Conservation (phyloP, 495 filamentous ascomycete genomes). For the Penicillium roqueforti region DNA sequence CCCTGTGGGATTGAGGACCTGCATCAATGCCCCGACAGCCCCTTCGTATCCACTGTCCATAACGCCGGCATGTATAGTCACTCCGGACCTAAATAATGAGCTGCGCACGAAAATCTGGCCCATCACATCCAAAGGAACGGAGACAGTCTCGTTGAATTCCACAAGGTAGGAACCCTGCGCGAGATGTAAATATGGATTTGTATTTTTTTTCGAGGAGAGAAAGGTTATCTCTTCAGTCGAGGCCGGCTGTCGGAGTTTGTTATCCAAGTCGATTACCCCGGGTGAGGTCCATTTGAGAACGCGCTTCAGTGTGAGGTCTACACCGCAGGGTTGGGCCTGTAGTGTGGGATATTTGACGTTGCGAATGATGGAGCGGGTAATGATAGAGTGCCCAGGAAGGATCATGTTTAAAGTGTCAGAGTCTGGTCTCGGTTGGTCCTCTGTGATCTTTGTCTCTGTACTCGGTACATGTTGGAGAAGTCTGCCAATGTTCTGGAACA, state of each 20-base stretch:
- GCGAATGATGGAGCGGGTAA: constrained; percentile 28
- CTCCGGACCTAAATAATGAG: constrained; percentile 41
- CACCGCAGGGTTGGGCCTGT: constrained; percentile 42
- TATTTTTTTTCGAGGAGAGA: not conserved
- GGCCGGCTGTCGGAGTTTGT: constrained; percentile 32
- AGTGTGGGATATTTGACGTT: constrained; percentile 25
- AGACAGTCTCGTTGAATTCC: constrained; percentile 47
- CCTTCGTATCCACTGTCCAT: constrained; percentile 47
- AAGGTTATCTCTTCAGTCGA: constrained; percentile 24
- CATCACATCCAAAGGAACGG: constrained; percentile 38
- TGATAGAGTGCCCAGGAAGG: constrained; percentile 22
- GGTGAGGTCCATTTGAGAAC: constrained; percentile 36
- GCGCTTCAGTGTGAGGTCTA: constrained; percentile 38
- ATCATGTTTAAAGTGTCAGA: constrained; percentile 12
- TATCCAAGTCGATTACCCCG: constrained; percentile 43
- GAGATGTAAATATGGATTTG: constrained; percentile 19
- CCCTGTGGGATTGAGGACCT: constrained; percentile 38
- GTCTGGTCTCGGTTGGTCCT: not conserved
- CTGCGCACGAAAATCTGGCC: constrained; percentile 35
- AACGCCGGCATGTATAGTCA: constrained; percentile 36
- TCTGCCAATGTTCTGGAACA: not conserved
- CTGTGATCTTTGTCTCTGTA: not conserved
- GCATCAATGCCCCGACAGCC: constrained; percentile 41
- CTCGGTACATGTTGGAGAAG: no score
- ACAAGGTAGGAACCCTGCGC: constrained; percentile 36